Percentiles rank a stretch among this genome's conserved stretches.
phyloP scores from a whole-genome alignment of 352 stramenopile species.

The Phytophthora pluvialis region DNA sequence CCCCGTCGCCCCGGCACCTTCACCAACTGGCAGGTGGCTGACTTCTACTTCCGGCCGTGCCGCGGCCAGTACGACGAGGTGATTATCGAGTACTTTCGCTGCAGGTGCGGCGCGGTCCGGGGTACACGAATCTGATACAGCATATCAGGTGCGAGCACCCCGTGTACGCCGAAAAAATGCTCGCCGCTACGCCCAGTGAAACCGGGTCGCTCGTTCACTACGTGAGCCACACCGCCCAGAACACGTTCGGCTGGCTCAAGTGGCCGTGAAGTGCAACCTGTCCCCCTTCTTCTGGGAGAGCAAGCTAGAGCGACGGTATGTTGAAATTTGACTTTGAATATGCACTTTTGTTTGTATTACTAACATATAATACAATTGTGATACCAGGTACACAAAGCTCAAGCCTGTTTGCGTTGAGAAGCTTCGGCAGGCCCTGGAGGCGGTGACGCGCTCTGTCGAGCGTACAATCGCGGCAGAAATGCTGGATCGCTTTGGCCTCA shows the following conservation, averaged over 20 bases:
- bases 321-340: not conserved
- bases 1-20: not conserved
- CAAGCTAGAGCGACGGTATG: conserved; percentile 1
- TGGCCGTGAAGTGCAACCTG: conserved; percentile 3
- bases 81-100: too few species aligned
- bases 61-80: too few species aligned
- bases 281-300: conserved; percentile 10
- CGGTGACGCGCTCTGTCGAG: not conserved
- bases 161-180: conserved; percentile 6
- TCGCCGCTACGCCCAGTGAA: conserved; percentile 5
- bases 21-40: conserved; percentile 3
- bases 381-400: not conserved
- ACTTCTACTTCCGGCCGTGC: conserved; percentile 15
- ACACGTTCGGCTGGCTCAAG: conserved; percentile 13
- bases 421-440: not conserved
- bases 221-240: conserved; percentile 6
- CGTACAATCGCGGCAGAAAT: not conserved
- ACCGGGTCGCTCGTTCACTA: conserved; percentile 5
- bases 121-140: conserved; percentile 18
- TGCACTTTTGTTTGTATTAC: not conserved
- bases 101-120: conserved; percentile 5
- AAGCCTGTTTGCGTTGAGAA: not conserved
- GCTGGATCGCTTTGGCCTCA: conserved; percentile 8
- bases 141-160: too few species aligned
- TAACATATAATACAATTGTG: not conserved